Percentiles rank a stretch among this genome's conserved stretches.
Evolutionary conservation across 805 yeast genomes (phyloP).

Genomic region (Barnettozyma wickerhamii): DNA sequence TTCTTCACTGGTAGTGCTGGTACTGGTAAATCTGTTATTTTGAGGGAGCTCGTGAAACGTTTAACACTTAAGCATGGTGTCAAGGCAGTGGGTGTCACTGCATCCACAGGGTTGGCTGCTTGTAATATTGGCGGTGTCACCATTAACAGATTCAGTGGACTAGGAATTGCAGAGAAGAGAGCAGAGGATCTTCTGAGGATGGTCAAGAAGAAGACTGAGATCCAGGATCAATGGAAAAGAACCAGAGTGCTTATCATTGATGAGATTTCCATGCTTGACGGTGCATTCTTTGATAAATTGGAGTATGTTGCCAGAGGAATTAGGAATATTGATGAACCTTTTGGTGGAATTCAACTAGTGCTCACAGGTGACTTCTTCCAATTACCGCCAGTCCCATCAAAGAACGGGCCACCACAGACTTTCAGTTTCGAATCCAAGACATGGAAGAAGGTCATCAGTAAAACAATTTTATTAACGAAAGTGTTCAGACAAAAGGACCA

Average conservation of each 20-base stretch:
- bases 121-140: slow-evolving; percentile 91
- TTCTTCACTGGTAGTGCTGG: slow-evolving; percentile 87
- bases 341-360: slow-evolving; percentile 91
- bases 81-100: slow-evolving; percentile 75
- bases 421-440: slow-evolving; percentile 74
- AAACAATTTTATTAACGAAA: slow-evolving; percentile 65
- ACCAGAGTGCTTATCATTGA: slow-evolving; percentile 77
- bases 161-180: slow-evolving; percentile 65
- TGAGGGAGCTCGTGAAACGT: slow-evolving; percentile 56
- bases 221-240: slow-evolving; percentile 55
- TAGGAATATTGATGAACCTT: slow-evolving; percentile 51
- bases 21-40: slow-evolving; percentile 76
- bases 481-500: slow-evolving; percentile 91
- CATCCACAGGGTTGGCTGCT: slow-evolving; percentile 96
- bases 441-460: slow-evolving; percentile 63
- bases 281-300: slow-evolving; percentile 67
- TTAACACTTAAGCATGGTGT: slow-evolving; percentile 40
- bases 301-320: slow-evolving; percentile 62
- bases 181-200: slow-evolving; percentile 32
- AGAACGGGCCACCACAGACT: slow-evolving; percentile 29
- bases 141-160: slow-evolving; percentile 77
- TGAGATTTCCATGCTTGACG: slow-evolving; percentile 94
- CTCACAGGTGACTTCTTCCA: slow-evolving; percentile 96
- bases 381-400: slow-evolving; percentile 76
- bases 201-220: slow-evolving; percentile 42